phyloP scores from a whole-genome alignment of 2,329 filamentous ascomycete species.

The Talaromyces sp. region DNA sequence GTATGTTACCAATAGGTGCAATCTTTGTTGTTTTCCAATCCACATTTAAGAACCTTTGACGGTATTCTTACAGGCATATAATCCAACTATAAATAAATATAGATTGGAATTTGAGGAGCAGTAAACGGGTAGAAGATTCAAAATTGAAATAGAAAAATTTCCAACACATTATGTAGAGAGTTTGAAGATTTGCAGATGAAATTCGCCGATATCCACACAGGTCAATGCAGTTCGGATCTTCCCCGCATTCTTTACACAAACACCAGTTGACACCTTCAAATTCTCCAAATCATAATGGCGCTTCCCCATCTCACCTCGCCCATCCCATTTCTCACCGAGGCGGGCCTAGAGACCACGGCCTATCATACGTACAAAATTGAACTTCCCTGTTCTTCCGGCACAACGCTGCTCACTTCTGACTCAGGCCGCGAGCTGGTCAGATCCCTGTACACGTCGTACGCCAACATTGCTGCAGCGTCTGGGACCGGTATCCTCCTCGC shows the following conservation, averaged over 20 bases:
- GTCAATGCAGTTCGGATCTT: neutral
- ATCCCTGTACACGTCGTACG: constrained; percentile 1
- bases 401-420: neutral
- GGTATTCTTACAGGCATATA: no score
- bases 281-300: neutral
- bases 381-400: constrained; percentile 2
- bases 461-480: constrained; percentile 2
- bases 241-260: neutral
- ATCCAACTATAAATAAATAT: no score
- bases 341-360: constrained; percentile 11
- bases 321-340: constrained; percentile 12
- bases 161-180: no score
- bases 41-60: no score
- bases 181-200: no score
- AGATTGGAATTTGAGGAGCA: no score
- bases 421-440: neutral
- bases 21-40: no score
- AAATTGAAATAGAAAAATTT: no score
- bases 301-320: constrained; percentile 9
- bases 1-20: no score
- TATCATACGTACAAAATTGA: constrained; percentile 8
- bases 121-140: no score
- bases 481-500: constrained; percentile 11
- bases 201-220: no score
- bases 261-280: neutral